These are phyloP conservation scores for Auriscalpium vulgare DNA, from an alignment of 768 basidiomycete species.

Conservation along the genomic window DNA sequence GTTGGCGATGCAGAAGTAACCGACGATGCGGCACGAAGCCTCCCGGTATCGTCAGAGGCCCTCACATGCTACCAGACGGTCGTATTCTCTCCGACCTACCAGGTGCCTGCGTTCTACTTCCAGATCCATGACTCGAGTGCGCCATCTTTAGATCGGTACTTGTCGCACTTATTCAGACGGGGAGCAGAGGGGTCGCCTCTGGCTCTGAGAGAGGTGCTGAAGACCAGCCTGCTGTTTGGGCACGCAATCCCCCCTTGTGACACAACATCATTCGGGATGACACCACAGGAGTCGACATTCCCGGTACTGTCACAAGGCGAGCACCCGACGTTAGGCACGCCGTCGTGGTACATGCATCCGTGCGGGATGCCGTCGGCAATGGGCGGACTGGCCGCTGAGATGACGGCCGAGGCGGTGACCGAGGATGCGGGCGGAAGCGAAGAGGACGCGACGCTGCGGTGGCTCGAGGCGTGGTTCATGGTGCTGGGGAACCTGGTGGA, in stretches of 20 bases:
- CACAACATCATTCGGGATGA: constrained; percentile 47
- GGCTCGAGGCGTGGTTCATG: constrained; percentile 76
- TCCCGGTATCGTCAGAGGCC: constrained; percentile 1
- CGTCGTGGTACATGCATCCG: constrained; percentile 85
- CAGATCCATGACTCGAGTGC: constrained; percentile 57
- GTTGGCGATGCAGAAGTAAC: constrained; percentile 26
- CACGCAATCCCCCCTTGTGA: constrained; percentile 38
- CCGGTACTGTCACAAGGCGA: constrained; percentile 83
- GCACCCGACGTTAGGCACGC: constrained; percentile 67
- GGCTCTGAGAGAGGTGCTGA: constrained; percentile 44
- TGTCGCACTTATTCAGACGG: too few relatives aligned
- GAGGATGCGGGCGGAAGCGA: constrained; percentile 17
- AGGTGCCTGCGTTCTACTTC: constrained; percentile 82
- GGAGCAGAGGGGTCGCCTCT: constrained; percentile 58
- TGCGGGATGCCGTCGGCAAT: constrained; percentile 68
- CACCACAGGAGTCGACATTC: constrained; percentile 43
- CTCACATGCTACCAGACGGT: constrained; percentile 56
- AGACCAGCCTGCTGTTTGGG: constrained; percentile 44
- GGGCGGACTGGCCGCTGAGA: constrained; percentile 56
- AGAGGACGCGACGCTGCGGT: constrained; percentile 30
- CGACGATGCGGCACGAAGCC: constrained; percentile 24
- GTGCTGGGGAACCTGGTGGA: constrained; percentile 61
- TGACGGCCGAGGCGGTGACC: constrained; percentile 20
- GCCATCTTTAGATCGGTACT: constrained; percentile 24
- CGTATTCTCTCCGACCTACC: constrained; percentile 71